phyloP scores from a whole-genome alignment of 352 stramenopile genomes.

The Albugo laibachii region DNA sequence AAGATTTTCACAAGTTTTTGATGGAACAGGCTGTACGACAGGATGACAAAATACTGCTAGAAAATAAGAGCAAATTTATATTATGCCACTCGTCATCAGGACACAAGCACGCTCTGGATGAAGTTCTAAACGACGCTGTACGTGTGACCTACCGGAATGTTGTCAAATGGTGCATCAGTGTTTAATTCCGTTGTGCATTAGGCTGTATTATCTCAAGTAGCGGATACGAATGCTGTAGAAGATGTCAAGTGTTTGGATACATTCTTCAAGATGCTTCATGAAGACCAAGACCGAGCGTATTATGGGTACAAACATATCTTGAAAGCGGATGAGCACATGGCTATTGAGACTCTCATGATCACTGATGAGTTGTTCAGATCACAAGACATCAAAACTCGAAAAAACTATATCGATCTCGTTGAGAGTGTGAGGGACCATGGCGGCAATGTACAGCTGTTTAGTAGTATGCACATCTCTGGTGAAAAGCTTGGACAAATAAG shows the following conservation, averaged over 20 bases:
- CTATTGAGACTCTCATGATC: constrained; percentile 91
- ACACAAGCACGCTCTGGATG: constrained; percentile 95
- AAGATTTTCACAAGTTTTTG: constrained; percentile 96
- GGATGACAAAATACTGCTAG: constrained; percentile 87
- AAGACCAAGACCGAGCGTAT: constrained; percentile 90
- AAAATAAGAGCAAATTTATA: constrained; percentile 95
- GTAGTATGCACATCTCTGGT: constrained; percentile 87
- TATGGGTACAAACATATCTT: constrained; percentile 92
- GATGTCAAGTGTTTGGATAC: constrained; percentile 83
- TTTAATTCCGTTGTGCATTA: constrained; percentile 1
- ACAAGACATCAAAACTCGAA: constrained; percentile 76
- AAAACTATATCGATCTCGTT: constrained; percentile 87
- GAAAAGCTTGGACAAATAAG: constrained; percentile 90
- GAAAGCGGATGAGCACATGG: constrained; percentile 80
- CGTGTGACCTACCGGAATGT: neutral
- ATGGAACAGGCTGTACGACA: constrained; percentile 78
- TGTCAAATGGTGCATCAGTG: neutral
- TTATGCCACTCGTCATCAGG: constrained; percentile 88
- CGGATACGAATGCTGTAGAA: constrained; percentile 87
- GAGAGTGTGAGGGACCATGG: constrained; percentile 84
- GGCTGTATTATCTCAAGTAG: constrained; percentile 81
- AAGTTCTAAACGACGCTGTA: constrained; percentile 86
- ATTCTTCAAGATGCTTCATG: constrained; percentile 94
- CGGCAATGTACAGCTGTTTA: constrained; percentile 87
- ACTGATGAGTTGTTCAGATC: constrained; percentile 89